Percentiles rank a stretch among this genome's conserved stretches.
Conservation (phyloP, 371 early-diverging fungal genomes). For the Thermomucor indicae-seudaticae region DNA sequence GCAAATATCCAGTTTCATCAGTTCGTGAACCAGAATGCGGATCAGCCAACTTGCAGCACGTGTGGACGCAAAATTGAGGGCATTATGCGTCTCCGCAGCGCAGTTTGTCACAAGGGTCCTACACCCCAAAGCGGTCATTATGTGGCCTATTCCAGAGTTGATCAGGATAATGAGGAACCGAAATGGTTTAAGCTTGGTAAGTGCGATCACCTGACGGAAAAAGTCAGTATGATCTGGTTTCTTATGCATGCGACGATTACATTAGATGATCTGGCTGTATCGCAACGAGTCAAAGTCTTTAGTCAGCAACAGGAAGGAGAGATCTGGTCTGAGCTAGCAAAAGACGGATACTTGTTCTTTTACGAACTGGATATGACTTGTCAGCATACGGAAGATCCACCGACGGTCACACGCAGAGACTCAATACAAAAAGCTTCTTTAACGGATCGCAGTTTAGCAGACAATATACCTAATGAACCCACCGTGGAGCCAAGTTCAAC, state of each 20-base stretch:
- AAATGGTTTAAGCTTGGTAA: slow-evolving; percentile 31
- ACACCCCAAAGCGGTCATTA: slow-evolving; percentile 53
- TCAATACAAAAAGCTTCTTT: too few relatives aligned
- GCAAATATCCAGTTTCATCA: slow-evolving; percentile 43
- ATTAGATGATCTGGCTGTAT: slow-evolving; percentile 34
- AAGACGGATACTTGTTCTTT: slow-evolving; percentile 55
- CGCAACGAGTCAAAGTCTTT: slow-evolving; percentile 21
- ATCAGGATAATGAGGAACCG: slow-evolving; percentile 7
- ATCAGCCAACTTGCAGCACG: slow-evolving; percentile 14
- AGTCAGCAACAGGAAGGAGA: slow-evolving; percentile 9
- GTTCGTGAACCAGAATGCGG: slow-evolving; percentile 43
- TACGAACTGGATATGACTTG: slow-evolving; percentile 51
- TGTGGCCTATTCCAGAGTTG: slow-evolving; percentile 40
- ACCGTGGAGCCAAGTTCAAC: too few relatives aligned
- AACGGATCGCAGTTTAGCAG: too few relatives aligned
- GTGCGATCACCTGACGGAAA: neutral
- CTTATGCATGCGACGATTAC: neutral
- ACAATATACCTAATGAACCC: too few relatives aligned
- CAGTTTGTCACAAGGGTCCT: slow-evolving; percentile 51
- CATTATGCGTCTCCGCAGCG: slow-evolving; percentile 48
- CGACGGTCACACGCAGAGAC: neutral
- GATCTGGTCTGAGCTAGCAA: slow-evolving; percentile 36
- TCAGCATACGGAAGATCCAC: slow-evolving; percentile 5
- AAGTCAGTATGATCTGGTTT: neutral
- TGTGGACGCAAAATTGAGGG: slow-evolving; percentile 31